Evolutionary conservation across 164 flowering plant species (phyloP).

Genomic region (Euptelea pleiosperma): DNA sequence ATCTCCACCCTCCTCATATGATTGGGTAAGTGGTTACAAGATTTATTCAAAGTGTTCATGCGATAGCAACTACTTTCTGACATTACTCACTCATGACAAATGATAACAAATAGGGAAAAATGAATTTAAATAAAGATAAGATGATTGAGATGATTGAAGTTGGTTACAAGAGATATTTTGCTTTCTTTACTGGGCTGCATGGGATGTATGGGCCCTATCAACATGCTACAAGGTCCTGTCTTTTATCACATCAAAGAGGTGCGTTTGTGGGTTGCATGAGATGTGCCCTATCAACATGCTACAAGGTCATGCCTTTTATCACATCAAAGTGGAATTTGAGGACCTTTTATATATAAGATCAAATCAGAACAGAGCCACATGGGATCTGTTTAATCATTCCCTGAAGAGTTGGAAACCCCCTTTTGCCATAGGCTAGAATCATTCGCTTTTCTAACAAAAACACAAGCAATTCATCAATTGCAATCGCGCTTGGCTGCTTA

Average conservation of each 20-base stretch:
- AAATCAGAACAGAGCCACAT: conserved; percentile 75
- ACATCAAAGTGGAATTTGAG: conserved; percentile 74
- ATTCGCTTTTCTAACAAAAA: conserved; percentile 76
- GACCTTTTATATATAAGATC: conserved; percentile 80
- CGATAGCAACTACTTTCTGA: no score
- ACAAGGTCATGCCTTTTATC: conserved; percentile 80
- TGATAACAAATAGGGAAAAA: no score
- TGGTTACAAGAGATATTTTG: no score
- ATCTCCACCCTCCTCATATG: no score
- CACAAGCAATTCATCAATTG: conserved; percentile 90
- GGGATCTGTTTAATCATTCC: conserved; percentile 95
- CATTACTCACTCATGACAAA: no score
- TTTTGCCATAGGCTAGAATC: conserved; percentile 62
- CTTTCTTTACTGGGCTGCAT: no score
- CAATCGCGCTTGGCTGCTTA: conserved; percentile 78
- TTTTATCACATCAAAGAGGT: conserved; percentile 79
- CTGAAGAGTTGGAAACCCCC: conserved; percentile 88
- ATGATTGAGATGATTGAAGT: no score
- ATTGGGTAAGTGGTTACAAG: no score
- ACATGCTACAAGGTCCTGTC: conserved; percentile 68
- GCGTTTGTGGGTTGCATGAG: no score
- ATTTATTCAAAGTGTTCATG: no score
- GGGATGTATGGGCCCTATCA: conserved; percentile 34
- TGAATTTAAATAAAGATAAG: no score
- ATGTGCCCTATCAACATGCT: no score